Evolutionary conservation across 2,329 filamentous ascomycete genomes (phyloP).

Genomic region (Pleurostoma richardsiae): DNA sequence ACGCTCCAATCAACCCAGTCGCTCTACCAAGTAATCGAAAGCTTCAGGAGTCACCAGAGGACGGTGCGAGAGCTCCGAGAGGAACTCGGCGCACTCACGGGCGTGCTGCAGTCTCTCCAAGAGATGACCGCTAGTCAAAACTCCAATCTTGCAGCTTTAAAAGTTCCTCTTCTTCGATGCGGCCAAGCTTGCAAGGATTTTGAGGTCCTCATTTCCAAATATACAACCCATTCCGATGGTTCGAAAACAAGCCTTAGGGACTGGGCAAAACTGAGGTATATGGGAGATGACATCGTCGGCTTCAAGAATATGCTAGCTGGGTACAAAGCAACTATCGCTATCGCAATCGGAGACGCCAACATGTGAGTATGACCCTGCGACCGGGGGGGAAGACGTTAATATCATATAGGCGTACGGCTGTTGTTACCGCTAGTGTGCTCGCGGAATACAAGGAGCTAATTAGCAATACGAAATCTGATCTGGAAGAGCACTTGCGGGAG

Average conservation of each 20-base stretch:
- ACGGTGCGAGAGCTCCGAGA: slow-evolving; percentile 30
- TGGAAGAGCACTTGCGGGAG: neutral
- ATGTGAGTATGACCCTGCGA: slow-evolving; percentile 24
- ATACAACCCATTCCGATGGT: slow-evolving; percentile 22
- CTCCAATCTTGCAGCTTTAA: slow-evolving; percentile 23
- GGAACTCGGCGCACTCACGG: slow-evolving; percentile 29
- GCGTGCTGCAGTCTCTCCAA: slow-evolving; percentile 18
- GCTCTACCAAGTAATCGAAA: slow-evolving; percentile 29
- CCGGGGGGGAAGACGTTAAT: neutral
- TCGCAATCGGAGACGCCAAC: slow-evolving; percentile 32
- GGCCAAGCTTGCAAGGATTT: slow-evolving; percentile 35
- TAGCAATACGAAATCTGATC: neutral
- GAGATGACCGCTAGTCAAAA: slow-evolving; percentile 5
- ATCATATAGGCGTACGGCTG: neutral
- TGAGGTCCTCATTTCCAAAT: slow-evolving; percentile 26
- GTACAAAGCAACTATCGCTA: slow-evolving; percentile 33
- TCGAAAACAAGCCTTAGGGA: slow-evolving; percentile 32
- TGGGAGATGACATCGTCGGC: slow-evolving; percentile 32
- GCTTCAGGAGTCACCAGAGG: slow-evolving; percentile 28
- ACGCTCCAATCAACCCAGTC: slow-evolving; percentile 29
- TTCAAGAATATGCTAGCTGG: slow-evolving; percentile 29
- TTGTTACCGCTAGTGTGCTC: neutral
- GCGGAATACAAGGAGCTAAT: neutral
- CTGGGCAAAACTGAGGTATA: slow-evolving; percentile 35
- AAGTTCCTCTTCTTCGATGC: slow-evolving; percentile 31